Base-by-base conservation (phyloP, 1,284 basidiomycete genomes). In the Ceratobasidium sp. region DNA sequence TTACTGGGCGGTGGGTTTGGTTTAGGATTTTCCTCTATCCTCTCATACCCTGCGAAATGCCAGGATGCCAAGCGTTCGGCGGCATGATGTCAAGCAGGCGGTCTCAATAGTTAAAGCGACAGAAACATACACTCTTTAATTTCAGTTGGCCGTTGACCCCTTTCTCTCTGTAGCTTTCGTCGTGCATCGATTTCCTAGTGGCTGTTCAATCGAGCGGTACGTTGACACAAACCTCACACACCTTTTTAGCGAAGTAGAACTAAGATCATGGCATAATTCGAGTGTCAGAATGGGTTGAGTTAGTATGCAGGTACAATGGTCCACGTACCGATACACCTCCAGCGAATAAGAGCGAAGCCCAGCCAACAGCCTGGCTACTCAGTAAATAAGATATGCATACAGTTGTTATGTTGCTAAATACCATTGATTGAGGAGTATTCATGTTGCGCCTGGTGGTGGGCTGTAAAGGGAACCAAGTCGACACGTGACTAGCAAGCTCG, bases 221-320 rank as follows among this genome's bases (percentile, higher is more conserved):
- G 15, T 74, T n/a, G 46, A 9, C n/a, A n/a, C 29, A 19, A n/a
- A 19, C 2, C 15, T 17, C 5, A 13, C 46, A 3, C 17, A 65
- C 71, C 71, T 74, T 74, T 43, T 65, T 74, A n/a, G 61, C 71
- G 37, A 43, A 74, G 25, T 74, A 74, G 25, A 74, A 65, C 71
- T 74, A 43, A n/a, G 15, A 22, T 9, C 34, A 19, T 15, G 17
- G 15, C 49, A 44, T 66, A 9, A 11, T 43, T 43, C 40, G 11
- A 43, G 8, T 4, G 56, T 61, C 40, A 37, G 34, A 19, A 29
- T 0, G 22, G 22, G 17, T 52, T 15, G 11, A 40, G 11, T 34
- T 9, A 37, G 6, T 25, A 7, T 13, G 29, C 9, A 19, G 40
- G 49, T 51, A 4, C 17, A 13, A 51, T 44, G 40, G 15, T 34